phyloP scores from a whole-genome alignment of 1,284 basidiomycete species.

The Papiliotrema flavescens region DNA sequence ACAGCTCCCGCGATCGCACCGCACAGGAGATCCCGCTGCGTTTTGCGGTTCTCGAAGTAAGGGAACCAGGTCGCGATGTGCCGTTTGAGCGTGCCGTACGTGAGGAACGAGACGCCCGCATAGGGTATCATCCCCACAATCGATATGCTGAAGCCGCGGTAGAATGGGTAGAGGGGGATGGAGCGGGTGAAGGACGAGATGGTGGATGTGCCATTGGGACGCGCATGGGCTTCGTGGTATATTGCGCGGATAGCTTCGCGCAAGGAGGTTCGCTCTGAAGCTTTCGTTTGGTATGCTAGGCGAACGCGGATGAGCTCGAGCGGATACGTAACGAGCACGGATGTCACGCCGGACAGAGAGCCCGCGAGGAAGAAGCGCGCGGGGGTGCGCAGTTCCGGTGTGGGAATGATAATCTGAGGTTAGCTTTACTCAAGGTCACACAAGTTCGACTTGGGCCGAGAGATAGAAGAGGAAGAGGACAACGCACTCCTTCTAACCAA shows the following conservation, averaged over 20 bases:
- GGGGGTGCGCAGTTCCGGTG: slow-evolving; percentile 72
- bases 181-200: slow-evolving; percentile 47
- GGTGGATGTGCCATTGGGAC: slow-evolving; percentile 31
- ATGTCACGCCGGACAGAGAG: slow-evolving; percentile 82
- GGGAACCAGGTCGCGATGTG: slow-evolving; percentile 51
- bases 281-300: slow-evolving; percentile 80
- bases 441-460: slow-evolving; percentile 12
- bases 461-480: not conserved
- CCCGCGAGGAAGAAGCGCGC: slow-evolving; percentile 81
- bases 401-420: slow-evolving; percentile 76
- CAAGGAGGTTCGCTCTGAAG: slow-evolving; percentile 58
- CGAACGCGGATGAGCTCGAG: slow-evolving; percentile 93
- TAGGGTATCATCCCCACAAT: slow-evolving; percentile 92
- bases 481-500: slow-evolving; percentile 67
- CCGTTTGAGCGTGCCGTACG: slow-evolving; percentile 79
- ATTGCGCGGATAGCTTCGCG: slow-evolving; percentile 61
- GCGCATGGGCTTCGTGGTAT: slow-evolving; percentile 60
- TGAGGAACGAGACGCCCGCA: slow-evolving; percentile 91
- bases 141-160: slow-evolving; percentile 93
- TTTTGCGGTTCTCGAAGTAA: slow-evolving; percentile 46
- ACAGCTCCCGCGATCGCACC: slow-evolving; percentile 89
- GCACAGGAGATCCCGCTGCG: slow-evolving; percentile 60
- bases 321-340: slow-evolving; percentile 90
- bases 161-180: slow-evolving; percentile 56
- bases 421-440: too few species aligned